phyloP scores from a whole-genome alignment of 2,329 filamentous ascomycete genomes.

The Apiospora sp. region DNA sequence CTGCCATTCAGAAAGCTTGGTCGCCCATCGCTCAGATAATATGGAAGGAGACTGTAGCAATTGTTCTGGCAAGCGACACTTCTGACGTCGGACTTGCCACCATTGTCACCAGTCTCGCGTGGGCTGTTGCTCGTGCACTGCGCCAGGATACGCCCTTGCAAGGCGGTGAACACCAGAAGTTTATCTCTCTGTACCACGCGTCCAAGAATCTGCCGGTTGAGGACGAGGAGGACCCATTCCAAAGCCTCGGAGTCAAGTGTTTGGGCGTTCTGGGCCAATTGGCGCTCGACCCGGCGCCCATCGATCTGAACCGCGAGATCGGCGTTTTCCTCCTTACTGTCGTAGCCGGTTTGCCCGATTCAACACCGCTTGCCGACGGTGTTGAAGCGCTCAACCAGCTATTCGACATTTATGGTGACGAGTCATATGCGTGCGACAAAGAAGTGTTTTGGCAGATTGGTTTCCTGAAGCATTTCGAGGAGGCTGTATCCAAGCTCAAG shows the following conservation, averaged over 20 bases:
- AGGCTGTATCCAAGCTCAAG: slow-evolving; percentile 60
- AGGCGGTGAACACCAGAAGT: slow-evolving; percentile 65
- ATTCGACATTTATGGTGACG: slow-evolving; percentile 73
- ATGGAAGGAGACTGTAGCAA: slow-evolving; percentile 64
- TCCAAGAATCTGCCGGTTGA: slow-evolving; percentile 51
- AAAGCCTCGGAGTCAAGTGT: slow-evolving; percentile 70
- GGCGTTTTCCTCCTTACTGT: slow-evolving; percentile 68
- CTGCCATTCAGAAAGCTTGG: slow-evolving; percentile 62
- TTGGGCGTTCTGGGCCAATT: slow-evolving; percentile 72
- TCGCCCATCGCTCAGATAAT: slow-evolving; percentile 59
- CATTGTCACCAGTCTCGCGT: slow-evolving; percentile 69
- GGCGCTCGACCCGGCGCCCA: slow-evolving; percentile 61
- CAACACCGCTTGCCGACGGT: slow-evolving; percentile 61
- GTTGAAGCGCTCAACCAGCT: slow-evolving; percentile 72
- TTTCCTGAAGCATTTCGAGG: slow-evolving; percentile 67
- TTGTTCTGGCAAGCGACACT: slow-evolving; percentile 66
- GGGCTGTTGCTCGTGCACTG: slow-evolving; percentile 68
- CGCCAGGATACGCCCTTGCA: slow-evolving; percentile 56
- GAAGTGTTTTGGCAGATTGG: slow-evolving; percentile 70
- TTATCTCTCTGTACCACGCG: slow-evolving; percentile 71
- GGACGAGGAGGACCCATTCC: slow-evolving; percentile 61
- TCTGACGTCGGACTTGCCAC: slow-evolving; percentile 69
- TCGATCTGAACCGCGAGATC: slow-evolving; percentile 66
- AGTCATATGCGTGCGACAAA: slow-evolving; percentile 63
- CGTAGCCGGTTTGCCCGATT: slow-evolving; percentile 57